Base-by-base conservation (phyloP, 108 stramenopile genomes). In the Skeletonema tropicum region DNA sequence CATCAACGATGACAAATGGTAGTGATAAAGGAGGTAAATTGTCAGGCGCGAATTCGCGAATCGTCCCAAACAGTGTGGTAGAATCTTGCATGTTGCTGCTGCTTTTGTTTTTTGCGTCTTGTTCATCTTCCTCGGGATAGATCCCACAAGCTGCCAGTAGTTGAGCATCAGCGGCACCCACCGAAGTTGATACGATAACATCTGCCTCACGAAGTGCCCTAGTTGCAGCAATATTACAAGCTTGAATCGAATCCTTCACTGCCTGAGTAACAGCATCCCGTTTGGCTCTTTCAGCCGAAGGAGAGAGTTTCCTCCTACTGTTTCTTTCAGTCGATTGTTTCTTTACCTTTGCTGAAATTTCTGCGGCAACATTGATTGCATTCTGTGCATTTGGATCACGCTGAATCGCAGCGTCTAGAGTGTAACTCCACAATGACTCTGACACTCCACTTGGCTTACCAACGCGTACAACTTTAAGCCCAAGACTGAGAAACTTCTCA, bases 121-220 rank as follows among this genome's bases (percentile, higher is more conserved):
- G 41, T 2, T 88, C 86, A 25, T 88, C 85, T 25, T 84, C 76
- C 38, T 85, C 84, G 7, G 80, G 45, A 41, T 79, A 63, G 42
- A 94, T 79, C 21, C 94, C 94, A 69, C 94, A 95, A 9, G 95
- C 92, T n/a, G 97, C 95, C 49, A 94, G 64, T 8, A 99, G 86
- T 35, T 97, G 92, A 11, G n/a, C n/a, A n/a, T n/a, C n/a, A n/a
- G n/a, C n/a, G n/a, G 99, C 98, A 26, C 98, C 98, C 7, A 95
- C 94, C 35, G 95, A 98, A 6, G 98, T 99, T 26, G 89, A 82
- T 29, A 98, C 98, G 64, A 99, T 97, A 14, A 99, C 92, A 76
- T 99, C 98, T 10, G 98, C 98, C 11, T 96, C 96, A 36, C 96
- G 88, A 32, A 99, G 71, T n/a, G 97, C 93, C 64, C 82, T 87